These are phyloP conservation scores for Paxillus rubicundulus DNA, from an alignment of 768 basidiomycete genomes.

Conservation along the genomic window DNA sequence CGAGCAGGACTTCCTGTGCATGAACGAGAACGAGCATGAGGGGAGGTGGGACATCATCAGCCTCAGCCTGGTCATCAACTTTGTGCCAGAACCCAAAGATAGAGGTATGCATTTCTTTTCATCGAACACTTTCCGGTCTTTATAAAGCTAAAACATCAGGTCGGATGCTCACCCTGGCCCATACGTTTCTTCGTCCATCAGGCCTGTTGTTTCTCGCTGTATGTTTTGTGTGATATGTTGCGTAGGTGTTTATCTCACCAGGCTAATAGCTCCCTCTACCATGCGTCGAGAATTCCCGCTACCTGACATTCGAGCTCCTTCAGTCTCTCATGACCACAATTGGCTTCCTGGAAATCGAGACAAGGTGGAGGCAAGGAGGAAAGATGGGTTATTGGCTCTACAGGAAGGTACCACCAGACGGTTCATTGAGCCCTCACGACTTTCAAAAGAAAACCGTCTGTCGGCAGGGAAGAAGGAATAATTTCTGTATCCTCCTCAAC, in stretches of 20 bases:
- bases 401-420: constrained; percentile 36
- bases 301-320: constrained; percentile 62
- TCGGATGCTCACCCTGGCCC: constrained; percentile 64
- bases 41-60: constrained; percentile 77
- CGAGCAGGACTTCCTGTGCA: constrained; percentile 82
- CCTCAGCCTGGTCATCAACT: constrained; percentile 88
- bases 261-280: constrained; percentile 72
- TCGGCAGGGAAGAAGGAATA: constrained; percentile 72
- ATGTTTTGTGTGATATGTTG: constrained; percentile 25
- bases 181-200: constrained; percentile 48
- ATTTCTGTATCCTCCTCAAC: constrained; percentile 60
- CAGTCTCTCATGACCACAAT: constrained; percentile 53
- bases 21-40: constrained; percentile 50
- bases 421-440: constrained; percentile 5
- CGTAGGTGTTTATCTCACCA: constrained; percentile 8
- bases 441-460: constrained; percentile 59
- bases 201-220: constrained; percentile 74
- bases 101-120: constrained; percentile 51
- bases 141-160: constrained; percentile 40
- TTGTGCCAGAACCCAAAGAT: constrained; percentile 70
- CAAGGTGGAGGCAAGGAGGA: constrained; percentile 63
- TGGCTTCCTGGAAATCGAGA: constrained; percentile 61
- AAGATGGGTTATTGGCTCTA: constrained; percentile 91
- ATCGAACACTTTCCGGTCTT: neutral
- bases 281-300: constrained; percentile 84